A percentile compares a stretch with the other conserved stretches of the same genome.
phyloP scores from a whole-genome alignment of 2,329 filamentous ascomycete genomes.

The Phialophora chinensis region DNA sequence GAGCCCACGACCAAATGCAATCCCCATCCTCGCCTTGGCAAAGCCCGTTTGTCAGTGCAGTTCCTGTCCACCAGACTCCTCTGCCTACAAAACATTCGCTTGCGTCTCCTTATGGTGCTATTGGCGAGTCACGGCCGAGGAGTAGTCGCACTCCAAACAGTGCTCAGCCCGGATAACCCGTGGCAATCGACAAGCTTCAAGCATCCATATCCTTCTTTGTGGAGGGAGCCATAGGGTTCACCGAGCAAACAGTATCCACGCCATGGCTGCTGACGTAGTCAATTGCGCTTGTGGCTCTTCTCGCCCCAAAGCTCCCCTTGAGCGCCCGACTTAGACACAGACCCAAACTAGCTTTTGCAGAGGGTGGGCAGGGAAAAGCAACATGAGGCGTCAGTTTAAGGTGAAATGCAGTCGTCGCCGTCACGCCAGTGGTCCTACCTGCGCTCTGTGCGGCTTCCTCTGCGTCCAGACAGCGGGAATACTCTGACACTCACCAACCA shows the following conservation, averaged over 20 bases:
- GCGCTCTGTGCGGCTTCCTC: not conserved
- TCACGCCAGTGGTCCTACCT: not conserved
- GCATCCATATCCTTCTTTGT: not conserved
- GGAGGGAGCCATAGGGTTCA: not conserved
- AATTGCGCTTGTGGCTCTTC: not conserved
- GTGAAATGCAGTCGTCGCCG: not conserved
- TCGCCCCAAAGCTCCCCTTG: not conserved
- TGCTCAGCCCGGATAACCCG: slow-evolving; percentile 50
- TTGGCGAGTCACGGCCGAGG: slow-evolving; percentile 46
- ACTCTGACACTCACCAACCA: not conserved
- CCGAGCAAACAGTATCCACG: not conserved
- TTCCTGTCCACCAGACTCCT: slow-evolving; percentile 11
- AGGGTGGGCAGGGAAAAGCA: not conserved
- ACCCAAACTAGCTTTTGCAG: not conserved
- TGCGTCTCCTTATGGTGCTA: slow-evolving; percentile 45
- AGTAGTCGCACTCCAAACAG: slow-evolving; percentile 51
- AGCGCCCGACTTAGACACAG: not conserved
- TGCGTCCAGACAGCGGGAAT: not conserved
- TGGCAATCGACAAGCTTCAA: not conserved
- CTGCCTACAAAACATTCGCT: slow-evolving; percentile 20
- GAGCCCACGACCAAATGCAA: slow-evolving; percentile 16
- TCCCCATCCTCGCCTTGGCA: slow-evolving; percentile 27
- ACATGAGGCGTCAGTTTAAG: not conserved
- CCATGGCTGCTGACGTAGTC: not conserved
- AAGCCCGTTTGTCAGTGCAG: slow-evolving; percentile 1